These are phyloP conservation scores for Chalciporus piperatus DNA, from an alignment of 768 basidiomycete genomes.

Conservation along the genomic window DNA sequence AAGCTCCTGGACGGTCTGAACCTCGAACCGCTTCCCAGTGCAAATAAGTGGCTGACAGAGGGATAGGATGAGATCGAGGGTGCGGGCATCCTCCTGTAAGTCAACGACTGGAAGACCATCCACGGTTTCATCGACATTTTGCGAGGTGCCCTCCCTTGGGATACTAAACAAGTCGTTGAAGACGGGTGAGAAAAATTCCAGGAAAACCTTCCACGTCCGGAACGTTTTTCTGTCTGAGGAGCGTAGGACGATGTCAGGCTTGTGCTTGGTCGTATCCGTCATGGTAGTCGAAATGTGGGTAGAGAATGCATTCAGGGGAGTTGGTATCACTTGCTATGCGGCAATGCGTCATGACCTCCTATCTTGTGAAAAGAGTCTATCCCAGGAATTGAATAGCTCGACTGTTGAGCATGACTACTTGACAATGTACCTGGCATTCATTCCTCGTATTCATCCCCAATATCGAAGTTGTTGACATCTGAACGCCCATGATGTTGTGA, in stretches of 20 bases:
- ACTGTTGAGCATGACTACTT: too few species aligned
- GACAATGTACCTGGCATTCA: not conserved
- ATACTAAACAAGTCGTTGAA: slow-evolving; percentile 16
- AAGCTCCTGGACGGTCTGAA: slow-evolving; percentile 1
- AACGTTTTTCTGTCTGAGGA: slow-evolving; percentile 9
- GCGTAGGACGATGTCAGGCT: slow-evolving; percentile 15
- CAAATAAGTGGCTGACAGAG: slow-evolving; percentile 8
- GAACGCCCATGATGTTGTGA: slow-evolving; percentile 9
- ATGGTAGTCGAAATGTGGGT: slow-evolving; percentile 1
- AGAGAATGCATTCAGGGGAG: not conserved
- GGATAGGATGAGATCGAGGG: slow-evolving; percentile 5
- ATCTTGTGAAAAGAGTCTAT: not conserved
- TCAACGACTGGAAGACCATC: slow-evolving; percentile 7
- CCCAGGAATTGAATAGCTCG: too few species aligned
- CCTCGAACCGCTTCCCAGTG: not conserved
- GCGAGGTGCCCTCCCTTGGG: not conserved
- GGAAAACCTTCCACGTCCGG: slow-evolving; percentile 6
- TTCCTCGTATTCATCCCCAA: slow-evolving; percentile 15
- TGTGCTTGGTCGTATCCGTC: not conserved
- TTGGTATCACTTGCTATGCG: too few species aligned
- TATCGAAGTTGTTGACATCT: slow-evolving; percentile 7
- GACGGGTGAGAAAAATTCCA: slow-evolving; percentile 11
- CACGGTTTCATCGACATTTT: not conserved
- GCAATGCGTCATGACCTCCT: too few species aligned
- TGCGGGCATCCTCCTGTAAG: slow-evolving; percentile 10